Evolutionary conservation across 75 land plant species (phyloP), one percentile per base, ranked within the genome.

Genomic region (Picea glauca): DNA sequence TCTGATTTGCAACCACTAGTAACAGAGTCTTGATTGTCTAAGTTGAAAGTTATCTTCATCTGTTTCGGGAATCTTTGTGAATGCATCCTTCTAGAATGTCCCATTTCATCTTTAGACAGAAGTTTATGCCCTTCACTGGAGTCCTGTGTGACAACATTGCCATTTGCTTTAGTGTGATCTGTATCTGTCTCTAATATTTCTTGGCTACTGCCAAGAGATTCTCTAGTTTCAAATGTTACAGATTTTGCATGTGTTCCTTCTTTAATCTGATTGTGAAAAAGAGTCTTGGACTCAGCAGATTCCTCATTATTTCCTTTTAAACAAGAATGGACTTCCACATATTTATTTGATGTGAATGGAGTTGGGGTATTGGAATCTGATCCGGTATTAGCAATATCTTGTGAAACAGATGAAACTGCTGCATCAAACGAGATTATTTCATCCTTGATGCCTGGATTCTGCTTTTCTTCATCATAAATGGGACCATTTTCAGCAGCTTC

Each of bases 401-500:
- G 78, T 60, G 78, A 77, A 67, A 77, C 78, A 4, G 78, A 77
- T 77, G 68, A 62, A 18, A 77, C 50, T 38, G 78, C 78, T 64
- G 78, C 78, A 77, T 77, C 78, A 77, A 77, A 77, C 23, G 78
- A 77, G 13, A 77, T 32, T 23, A 43, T 40, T 70, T 54, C 77
- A 58, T 32, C 14, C 11, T 31, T 50, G 20, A 38, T 40, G 2
- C 70, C 78, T 17, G 38, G 21, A 35, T 43, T 77, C 17, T 33
- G 40, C 30, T 61, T 60, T 58, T 58, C 61, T 50, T 50, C 38
- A 23, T 77, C 78, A 77, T 62, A 77, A 62, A 60, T 20, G 32
- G 78, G 78, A 23, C 78, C 68, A 58, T 75, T 70, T 40, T 21
- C 26, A 3, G 20, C 5, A 40, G 23, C 46, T 13, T 56, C 59